Base-by-base conservation (phyloP, 2,329 filamentous ascomycete genomes). In the Diplodia mutila region DNA sequence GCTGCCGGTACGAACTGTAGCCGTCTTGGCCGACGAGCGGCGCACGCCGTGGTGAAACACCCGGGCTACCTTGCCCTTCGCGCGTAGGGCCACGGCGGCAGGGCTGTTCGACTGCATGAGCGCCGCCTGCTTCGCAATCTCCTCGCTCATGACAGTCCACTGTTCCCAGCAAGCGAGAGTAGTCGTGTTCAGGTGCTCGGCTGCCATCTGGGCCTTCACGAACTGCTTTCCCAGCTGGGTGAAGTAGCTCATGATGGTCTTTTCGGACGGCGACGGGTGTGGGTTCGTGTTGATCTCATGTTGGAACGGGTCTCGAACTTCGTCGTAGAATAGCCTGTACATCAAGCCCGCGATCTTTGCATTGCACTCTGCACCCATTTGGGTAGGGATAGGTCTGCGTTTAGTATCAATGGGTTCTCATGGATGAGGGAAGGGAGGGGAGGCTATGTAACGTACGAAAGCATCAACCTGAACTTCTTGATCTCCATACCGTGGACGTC, bases 341-440 rank as follows among this genome's bases (percentile, higher is more conserved):
- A 51, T 63, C 9, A 63, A 27, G 5, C 34, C 14, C 11, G 49
- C 27, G n/a, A 63, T 51, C 11, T 37, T 51, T 8, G 12, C 23
- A 9, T 63, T 63, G 16, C 46, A 63, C 16, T 63, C 42, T 5
- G 59, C 59, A 7, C 59, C 59, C 27, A 51, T 6, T 18, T 51
- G 27, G 8, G 59, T 63, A 5, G 59, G 59, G 5, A 63, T 63
- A 14, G 59, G 59, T 9, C 59, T 63, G 29, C n/a, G 18, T 48
- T 25, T 37, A 18, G n/a, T 16, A 63, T 63, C 59, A 63, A 63
- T 37, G 27, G 27, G 4, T 37, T 32, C 23, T 37, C 32, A 32
- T 32, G 34, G 34, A 37, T 11, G 11, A 11, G 11, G 9, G 18
- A 14, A 21, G 9, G 27, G 9, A 9, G 4, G 12, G 16, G 6